These are phyloP conservation scores for Rubia balearica DNA, from an alignment of 305 asterid genomes.

Conservation along the genomic window DNA sequence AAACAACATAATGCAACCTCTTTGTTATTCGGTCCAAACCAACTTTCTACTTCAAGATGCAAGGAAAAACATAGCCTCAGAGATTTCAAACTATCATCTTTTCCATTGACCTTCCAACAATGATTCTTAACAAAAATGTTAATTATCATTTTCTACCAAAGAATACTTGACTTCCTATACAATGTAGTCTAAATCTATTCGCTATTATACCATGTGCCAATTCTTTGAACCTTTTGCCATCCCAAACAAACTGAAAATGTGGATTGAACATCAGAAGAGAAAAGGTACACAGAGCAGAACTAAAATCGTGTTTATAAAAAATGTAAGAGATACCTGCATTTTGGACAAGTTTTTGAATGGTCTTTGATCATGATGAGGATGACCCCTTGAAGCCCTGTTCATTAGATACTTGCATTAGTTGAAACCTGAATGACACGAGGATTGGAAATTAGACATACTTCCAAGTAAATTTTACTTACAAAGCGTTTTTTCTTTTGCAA, in stretches of 20 bases:
- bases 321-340: no score
- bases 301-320: no score
- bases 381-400: neutral
- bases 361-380: neutral
- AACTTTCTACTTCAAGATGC: neutral
- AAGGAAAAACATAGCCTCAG: conserved; percentile 5
- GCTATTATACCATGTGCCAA: neutral
- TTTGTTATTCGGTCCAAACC: neutral
- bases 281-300: neutral
- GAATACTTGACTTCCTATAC: neutral
- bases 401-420: neutral
- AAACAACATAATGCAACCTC: neutral
- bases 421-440: neutral
- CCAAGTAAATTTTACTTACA: neutral
- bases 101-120: neutral
- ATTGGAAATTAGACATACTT: neutral
- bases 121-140: neutral
- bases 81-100: conserved; percentile 5
- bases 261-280: neutral
- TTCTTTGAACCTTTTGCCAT: no score
- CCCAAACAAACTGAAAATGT: conserved; percentile 1
- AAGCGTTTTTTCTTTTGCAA: neutral
- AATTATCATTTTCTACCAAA: neutral
- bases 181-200: neutral
- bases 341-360: neutral